Percentiles rank a stretch among this genome's conserved stretches.
Conservation (phyloP, 495 filamentous ascomycete species). For the Hyaloscypha variabilis region DNA sequence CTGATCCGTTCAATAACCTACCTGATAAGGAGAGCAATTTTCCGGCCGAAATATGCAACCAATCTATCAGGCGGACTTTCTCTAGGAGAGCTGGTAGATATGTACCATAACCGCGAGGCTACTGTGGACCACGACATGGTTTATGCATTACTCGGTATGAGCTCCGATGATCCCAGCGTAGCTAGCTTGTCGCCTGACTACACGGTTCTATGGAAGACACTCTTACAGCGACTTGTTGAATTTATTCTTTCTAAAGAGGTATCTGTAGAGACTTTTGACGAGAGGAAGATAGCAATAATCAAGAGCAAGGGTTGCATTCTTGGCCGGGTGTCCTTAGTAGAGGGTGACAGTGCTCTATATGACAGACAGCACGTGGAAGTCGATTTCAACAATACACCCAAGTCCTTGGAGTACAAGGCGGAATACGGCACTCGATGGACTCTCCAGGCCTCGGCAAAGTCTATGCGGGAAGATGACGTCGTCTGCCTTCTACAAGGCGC, state of each 20-base stretch:
- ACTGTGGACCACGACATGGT: constrained; percentile 2
- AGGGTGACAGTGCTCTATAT: constrained; percentile 5
- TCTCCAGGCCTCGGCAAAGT: constrained; percentile 29
- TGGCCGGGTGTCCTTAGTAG: constrained; percentile 1
- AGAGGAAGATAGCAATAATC: constrained; percentile 7
- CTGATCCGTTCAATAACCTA: constrained; percentile 28
- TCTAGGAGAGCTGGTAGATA: constrained; percentile 35
- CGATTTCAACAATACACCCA: constrained; percentile 18
- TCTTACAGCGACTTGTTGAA: constrained; percentile 4
- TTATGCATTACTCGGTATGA: constrained; percentile 1
- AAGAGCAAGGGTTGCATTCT: constrained; percentile 14
- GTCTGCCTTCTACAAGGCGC: constrained; percentile 37
- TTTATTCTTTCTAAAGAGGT: constrained; percentile 1
- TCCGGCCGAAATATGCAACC: constrained; percentile 28
- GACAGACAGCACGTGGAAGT: constrained; percentile 30
- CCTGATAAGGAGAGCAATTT: constrained; percentile 32
- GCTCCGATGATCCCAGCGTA: background rate
- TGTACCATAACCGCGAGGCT: constrained; percentile 34
- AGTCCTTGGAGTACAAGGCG: background rate
- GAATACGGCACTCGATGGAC: constrained; percentile 2
- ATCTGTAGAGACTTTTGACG: constrained; percentile 8
- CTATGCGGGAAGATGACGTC: constrained; percentile 29
- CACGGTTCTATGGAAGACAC: background rate
- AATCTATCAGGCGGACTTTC: constrained; percentile 25
- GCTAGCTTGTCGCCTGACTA: constrained; percentile 15